Conservation (phyloP, 192 early-diverging fungal genomes). For the Coemansia sp. region DNA sequence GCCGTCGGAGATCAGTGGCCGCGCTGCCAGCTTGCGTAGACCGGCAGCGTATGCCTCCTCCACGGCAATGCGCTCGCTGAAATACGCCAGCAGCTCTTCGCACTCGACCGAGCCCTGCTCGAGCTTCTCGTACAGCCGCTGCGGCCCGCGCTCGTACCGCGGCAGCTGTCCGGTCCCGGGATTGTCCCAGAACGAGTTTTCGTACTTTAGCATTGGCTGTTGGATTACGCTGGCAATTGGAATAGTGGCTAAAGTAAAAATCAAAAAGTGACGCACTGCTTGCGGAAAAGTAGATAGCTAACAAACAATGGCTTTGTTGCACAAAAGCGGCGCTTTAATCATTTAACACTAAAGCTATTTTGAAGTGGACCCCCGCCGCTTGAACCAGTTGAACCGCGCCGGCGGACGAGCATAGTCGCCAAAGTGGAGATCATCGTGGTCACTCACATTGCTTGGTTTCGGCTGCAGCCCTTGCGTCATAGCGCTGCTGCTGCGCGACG, state of each 20-base stretch:
- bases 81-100: conserved; percentile 49
- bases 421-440: conserved; percentile 20
- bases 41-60: conserved; percentile 48
- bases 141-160: conserved; percentile 49
- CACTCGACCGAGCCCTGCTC: conserved; percentile 49
- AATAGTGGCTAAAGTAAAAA: too few species aligned
- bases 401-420: conserved; percentile 25
- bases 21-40: conserved; percentile 42
- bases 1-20: conserved; percentile 23
- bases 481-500: conserved; percentile 12
- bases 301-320: not conserved
- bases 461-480: conserved; percentile 14
- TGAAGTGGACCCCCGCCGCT: conserved; percentile 55
- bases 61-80: conserved; percentile 46
- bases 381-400: conserved; percentile 54
- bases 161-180: conserved; percentile 45
- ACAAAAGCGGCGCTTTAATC: not conserved
- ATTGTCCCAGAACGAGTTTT: conserved; percentile 59
- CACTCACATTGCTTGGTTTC: conserved; percentile 46
- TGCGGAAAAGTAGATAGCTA: too few species aligned
- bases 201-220: conserved; percentile 48
- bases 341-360: conserved; percentile 12
- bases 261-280: too few species aligned
- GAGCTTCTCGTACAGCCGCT: conserved; percentile 49
- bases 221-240: too few species aligned